phyloP scores from a whole-genome alignment of 768 basidiomycete species.

The Phylloporus arenicola region DNA sequence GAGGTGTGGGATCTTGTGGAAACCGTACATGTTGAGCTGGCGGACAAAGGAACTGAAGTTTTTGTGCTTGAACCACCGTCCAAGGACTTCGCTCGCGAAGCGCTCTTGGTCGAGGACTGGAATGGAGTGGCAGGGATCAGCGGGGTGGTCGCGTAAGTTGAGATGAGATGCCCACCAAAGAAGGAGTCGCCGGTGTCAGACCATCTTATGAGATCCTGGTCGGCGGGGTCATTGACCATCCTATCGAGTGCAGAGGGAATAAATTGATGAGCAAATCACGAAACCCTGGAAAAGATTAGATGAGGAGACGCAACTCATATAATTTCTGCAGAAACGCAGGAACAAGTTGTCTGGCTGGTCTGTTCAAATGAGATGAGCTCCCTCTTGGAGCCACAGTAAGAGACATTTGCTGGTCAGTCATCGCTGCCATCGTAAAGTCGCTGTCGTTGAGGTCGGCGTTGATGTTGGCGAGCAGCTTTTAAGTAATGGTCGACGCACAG shows the following conservation, averaged over 20 bases:
- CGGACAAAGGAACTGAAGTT: slow-evolving; percentile 95
- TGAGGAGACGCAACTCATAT: slow-evolving; percentile 58
- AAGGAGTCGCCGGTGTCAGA: slow-evolving; percentile 88
- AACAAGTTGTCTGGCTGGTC: slow-evolving; percentile 46
- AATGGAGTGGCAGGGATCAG: neutral
- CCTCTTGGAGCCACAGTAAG: slow-evolving; percentile 43
- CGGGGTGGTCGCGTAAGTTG: neutral
- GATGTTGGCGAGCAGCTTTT: neutral
- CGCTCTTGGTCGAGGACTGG: slow-evolving; percentile 88
- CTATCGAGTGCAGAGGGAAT: slow-evolving; percentile 35
- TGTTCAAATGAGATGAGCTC: slow-evolving; percentile 38
- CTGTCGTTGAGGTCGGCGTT: no score
- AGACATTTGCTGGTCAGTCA: slow-evolving; percentile 52
- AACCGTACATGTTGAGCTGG: slow-evolving; percentile 95
- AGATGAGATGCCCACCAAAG: slow-evolving; percentile 53
- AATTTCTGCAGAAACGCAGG: slow-evolving; percentile 92
- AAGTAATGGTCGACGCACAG: slow-evolving; percentile 13
- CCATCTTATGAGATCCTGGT: slow-evolving; percentile 87
- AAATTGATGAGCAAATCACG: slow-evolving; percentile 9
- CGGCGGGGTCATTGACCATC: slow-evolving; percentile 85
- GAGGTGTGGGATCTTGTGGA: slow-evolving; percentile 94
- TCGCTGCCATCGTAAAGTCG: slow-evolving; percentile 33
- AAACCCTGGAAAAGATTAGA: slow-evolving; percentile 10
- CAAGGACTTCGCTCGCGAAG: slow-evolving; percentile 84
- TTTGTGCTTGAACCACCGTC: slow-evolving; percentile 95